Evolutionary conservation across 2,329 filamentous ascomycete genomes (phyloP), one percentile per base, ranked within the genome.

Genomic region (Graphium sp.): DNA sequence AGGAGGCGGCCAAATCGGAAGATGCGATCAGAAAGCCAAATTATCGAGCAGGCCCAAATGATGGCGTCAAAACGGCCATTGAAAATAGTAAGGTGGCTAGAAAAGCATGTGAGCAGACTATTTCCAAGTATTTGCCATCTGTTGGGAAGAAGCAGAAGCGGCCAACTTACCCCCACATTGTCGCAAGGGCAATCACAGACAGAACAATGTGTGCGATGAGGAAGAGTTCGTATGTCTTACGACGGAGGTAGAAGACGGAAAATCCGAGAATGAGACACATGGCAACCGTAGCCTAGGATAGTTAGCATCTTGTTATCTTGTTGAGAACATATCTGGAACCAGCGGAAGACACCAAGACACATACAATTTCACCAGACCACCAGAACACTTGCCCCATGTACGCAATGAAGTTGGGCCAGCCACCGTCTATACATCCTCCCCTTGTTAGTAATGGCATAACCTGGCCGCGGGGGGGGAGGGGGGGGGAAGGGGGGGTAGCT

Each of bases 81-180:
- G 33, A 66, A 67, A 14, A 68, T 62, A n/a, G 66, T 49, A 32
- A 66, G 47, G 37, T 73, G 50, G 31, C 62, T 49, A 39, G 37
- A 7, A n/a, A 8, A 22, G 13, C 7, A 16, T 18, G 13, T 7
- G 8, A 31, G 20, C 14, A 20, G 5, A 21, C 10, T 15, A 19
- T 20, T 10, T 18, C 8, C 8, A 22, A 8, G 10, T 10, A 11
- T 10, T 25, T 25, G 13, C 10, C 13, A 4, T 25, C 9, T 10
- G 10, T 15, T 12, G 43, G 41, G 20, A 20, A 13, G 9, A 7
- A 5, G 12, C 17, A 7, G 14, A 26, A 3, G 12, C 7, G 12
- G n/a, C 42, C 43, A 4, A 50, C 62, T 37, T 47, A 63, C 57
- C 57, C 58, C 21, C 62, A 60, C 53, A 69, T 60, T 0, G 56